Conservation (phyloP, 192 early-diverging fungal species). For the Backusella morwellensis region DNA sequence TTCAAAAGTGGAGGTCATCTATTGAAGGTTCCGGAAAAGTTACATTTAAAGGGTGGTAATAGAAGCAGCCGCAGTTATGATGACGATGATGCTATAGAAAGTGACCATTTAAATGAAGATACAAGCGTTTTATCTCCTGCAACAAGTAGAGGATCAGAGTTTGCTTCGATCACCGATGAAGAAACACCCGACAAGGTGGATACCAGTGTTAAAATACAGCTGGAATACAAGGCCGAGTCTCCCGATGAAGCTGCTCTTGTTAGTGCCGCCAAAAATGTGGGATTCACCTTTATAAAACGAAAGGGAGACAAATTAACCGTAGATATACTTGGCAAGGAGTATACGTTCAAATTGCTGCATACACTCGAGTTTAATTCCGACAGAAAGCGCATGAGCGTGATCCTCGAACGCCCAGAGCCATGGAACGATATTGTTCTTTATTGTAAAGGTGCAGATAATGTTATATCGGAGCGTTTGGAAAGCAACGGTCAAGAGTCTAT, state of each 20-base stretch:
- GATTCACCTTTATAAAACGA: conserved; percentile 67
- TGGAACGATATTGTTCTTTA: conserved; percentile 82
- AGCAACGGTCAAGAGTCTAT: conserved; percentile 42
- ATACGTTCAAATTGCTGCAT: conserved; percentile 77
- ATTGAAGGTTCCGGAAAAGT: neutral
- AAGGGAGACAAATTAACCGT: conserved; percentile 53
- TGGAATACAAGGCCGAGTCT: conserved; percentile 72
- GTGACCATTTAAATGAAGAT: conserved; percentile 31
- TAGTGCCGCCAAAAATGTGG: conserved; percentile 72
- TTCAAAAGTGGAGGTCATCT: neutral
- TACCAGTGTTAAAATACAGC: conserved; percentile 26
- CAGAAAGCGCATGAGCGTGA: conserved; percentile 92
- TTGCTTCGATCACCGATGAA: neutral
- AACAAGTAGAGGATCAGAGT: conserved; percentile 17
- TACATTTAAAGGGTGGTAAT: neutral
- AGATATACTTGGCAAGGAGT: conserved; percentile 66
- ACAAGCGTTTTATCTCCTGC: conserved; percentile 37
- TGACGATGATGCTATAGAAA: neutral
- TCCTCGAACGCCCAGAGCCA: conserved; percentile 70
- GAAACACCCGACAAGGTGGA: conserved; percentile 27
- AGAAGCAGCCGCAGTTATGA: neutral
- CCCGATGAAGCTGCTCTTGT: conserved; percentile 87
- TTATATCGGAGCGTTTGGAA: conserved; percentile 84
- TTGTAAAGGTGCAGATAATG: conserved; percentile 95
- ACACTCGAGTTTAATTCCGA: conserved; percentile 96